A percentile compares a stretch with the other conserved stretches of the same genome.
Evolutionary conservation across 1,284 basidiomycete species (phyloP).

Genomic region (Fomitiporia mediterranea): DNA sequence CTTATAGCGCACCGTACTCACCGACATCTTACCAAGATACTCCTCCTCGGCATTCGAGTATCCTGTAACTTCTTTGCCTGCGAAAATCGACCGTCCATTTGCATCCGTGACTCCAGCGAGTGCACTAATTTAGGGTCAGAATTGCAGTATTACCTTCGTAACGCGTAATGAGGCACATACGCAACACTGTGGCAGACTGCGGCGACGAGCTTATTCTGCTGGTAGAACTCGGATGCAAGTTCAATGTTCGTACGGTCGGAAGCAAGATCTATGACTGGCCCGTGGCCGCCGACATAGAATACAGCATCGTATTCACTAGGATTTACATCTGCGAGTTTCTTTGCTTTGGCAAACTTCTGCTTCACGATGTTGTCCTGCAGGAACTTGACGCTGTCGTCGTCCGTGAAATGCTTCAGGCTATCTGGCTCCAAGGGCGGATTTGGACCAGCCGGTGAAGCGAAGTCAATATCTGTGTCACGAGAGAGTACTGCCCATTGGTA

Average conservation of each 20-base stretch:
- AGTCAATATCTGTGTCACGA: constrained; percentile 54
- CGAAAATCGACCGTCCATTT: constrained; percentile 58
- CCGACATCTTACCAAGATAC: constrained; percentile 39
- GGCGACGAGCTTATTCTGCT: constrained; percentile 48
- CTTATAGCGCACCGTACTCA: constrained; percentile 12
- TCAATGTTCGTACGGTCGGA: constrained; percentile 52
- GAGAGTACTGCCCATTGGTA: constrained; percentile 75
- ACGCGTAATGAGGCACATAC: constrained; percentile 25
- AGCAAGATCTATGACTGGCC: constrained; percentile 66
- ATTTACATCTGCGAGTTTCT: constrained; percentile 58
- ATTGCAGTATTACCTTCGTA: background rate
- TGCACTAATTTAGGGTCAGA: constrained; percentile 27
- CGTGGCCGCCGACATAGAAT: constrained; percentile 77
- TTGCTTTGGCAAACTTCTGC: constrained; percentile 53
- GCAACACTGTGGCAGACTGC: constrained; percentile 78
- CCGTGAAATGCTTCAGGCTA: constrained; percentile 57
- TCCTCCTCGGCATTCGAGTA: constrained; percentile 75
- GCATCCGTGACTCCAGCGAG: constrained; percentile 53
- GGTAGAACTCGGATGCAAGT: constrained; percentile 62
- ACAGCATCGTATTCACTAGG: constrained; percentile 63
- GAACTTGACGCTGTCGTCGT: constrained; percentile 59
- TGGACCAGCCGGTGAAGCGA: constrained; percentile 66
- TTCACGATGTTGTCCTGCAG: constrained; percentile 54
- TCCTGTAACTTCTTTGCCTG: constrained; percentile 54
- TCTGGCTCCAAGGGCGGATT: constrained; percentile 66